Conservation (phyloP, 805 yeast genomes). For the Kodamaea kaohsiungensis region DNA sequence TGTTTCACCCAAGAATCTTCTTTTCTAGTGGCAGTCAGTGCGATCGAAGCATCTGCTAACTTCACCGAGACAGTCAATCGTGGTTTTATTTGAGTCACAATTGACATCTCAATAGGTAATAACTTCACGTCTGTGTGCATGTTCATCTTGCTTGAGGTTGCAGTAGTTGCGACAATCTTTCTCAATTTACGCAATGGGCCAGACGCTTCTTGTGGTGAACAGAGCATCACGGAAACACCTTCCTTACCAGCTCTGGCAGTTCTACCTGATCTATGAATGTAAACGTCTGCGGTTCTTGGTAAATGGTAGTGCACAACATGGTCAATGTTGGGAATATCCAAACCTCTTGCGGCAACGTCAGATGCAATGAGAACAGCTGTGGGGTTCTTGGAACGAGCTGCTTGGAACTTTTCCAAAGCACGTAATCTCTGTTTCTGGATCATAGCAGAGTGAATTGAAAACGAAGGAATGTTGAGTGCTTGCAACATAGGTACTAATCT, state of each 20-base stretch:
- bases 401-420: conserved; percentile 77
- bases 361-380: conserved; percentile 82
- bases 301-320: conserved; percentile 96
- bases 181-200: conserved; percentile 83
- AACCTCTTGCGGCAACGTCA: conserved; percentile 97
- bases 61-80: conserved; percentile 69
- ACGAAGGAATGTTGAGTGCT: conserved; percentile 65
- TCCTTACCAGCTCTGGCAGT: conserved; percentile 95
- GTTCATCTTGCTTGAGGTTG: conserved; percentile 27
- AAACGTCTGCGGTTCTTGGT: conserved; percentile 92
- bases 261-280: conserved; percentile 95
- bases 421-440: conserved; percentile 89
- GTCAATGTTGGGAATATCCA: conserved; percentile 86
- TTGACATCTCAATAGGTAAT: conserved; percentile 74
- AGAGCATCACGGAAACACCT: conserved; percentile 93
- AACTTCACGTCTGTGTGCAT: conserved; percentile 56
- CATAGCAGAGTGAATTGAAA: conserved; percentile 91
- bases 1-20: conserved; percentile 81
- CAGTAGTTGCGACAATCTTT: conserved; percentile 46
- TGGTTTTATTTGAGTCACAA: conserved; percentile 67
- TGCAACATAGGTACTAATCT: conserved; percentile 75
- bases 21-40: conserved; percentile 58
- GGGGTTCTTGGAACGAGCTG: conserved; percentile 46
- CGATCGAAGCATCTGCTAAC: conserved; percentile 71
- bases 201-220: conserved; percentile 91